Evolutionary conservation across 1,139 yeast genomes (phyloP), one percentile per base, ranked within the genome.

Genomic region (Diutina mesorugosa): DNA sequence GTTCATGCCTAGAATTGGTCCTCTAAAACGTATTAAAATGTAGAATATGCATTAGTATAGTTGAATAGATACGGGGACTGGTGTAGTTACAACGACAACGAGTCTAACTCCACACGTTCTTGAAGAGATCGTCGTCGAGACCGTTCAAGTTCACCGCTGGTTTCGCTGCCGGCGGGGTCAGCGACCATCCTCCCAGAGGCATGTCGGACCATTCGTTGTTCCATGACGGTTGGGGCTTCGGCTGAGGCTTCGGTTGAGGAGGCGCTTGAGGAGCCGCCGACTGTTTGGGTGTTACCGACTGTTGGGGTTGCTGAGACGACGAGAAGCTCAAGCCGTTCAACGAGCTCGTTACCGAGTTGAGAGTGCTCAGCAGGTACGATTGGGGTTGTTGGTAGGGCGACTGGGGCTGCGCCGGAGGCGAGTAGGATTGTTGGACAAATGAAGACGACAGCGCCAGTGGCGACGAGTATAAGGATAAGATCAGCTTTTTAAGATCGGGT

Each of bases 401-500:
- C 56, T 61, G 69, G 16, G 67, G 71, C 57, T 69, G 72, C 45
- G 67, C 58, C 58, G 55, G 46, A n/a, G 32, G 59, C 14, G 48
- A 54, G 35, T 41, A 45, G n/a, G 51, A 30, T 35, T 51, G 55
- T 6, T 18, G 47, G 9, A 12, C 21, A 9, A 51, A 14, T 12
- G 28, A 41, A 3, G 54, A 10, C 38, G 18, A 10, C 1, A 77
- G 71, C 1, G 76, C 69, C 2, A 77, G 70, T 14, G 93, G 89
- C 2, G 88, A 79, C 1, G 97, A 86, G 67, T 93, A 93, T 58
- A 93, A 77, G 26, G 97, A 90, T 59, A 93, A 73, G 60, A 93
- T 93, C 1, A 97, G 88, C 70, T 89, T 89, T 67, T 93, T 93
- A 68, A 93, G 78, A 66, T 91, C 97, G 4, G 76, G 76, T 60